phyloP scores from a whole-genome alignment of 495 filamentous ascomycete species.

The Lentithecium fluviatile region DNA sequence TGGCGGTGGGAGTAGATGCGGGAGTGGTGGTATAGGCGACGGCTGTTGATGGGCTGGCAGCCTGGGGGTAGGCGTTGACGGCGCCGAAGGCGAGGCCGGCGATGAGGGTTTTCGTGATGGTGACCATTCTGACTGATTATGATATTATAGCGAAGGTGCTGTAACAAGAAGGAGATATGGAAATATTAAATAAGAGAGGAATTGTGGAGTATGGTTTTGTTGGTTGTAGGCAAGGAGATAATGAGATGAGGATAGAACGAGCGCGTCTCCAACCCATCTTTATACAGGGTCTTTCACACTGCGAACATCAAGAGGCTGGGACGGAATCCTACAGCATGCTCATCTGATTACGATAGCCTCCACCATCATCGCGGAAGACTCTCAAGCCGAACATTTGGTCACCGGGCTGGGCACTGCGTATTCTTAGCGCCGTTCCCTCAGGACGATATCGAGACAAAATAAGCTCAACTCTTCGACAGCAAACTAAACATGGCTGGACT shows the following conservation, averaged over 20 bases:
- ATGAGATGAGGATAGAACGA: conserved; percentile 7
- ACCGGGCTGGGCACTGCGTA: no score
- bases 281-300: conserved; percentile 5
- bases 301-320: not conserved
- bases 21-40: not conserved
- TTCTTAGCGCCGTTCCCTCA: no score
- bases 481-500: no score
- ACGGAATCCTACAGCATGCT: no score
- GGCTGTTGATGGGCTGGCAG: conserved; percentile 4
- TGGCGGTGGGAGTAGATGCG: not conserved
- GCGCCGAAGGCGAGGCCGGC: conserved; percentile 28
- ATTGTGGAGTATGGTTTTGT: conserved; percentile 10
- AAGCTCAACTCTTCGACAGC: no score
- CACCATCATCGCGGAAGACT: no score
- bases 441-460: no score
- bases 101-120: conserved; percentile 25
- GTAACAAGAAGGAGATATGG: conserved; percentile 23
- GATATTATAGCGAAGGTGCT: conserved; percentile 20
- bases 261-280: conserved; percentile 1
- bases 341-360: no score
- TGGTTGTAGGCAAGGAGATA: conserved; percentile 20
- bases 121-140: conserved; percentile 26
- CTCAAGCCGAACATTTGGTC: no score
- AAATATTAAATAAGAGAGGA: conserved; percentile 9
- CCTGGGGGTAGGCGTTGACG: conserved; percentile 14